Percentiles rank a stretch among this genome's conserved stretches.
Conservation (phyloP, 2,329 filamentous ascomycete genomes). For the Rhinocladiella mackenziei region DNA sequence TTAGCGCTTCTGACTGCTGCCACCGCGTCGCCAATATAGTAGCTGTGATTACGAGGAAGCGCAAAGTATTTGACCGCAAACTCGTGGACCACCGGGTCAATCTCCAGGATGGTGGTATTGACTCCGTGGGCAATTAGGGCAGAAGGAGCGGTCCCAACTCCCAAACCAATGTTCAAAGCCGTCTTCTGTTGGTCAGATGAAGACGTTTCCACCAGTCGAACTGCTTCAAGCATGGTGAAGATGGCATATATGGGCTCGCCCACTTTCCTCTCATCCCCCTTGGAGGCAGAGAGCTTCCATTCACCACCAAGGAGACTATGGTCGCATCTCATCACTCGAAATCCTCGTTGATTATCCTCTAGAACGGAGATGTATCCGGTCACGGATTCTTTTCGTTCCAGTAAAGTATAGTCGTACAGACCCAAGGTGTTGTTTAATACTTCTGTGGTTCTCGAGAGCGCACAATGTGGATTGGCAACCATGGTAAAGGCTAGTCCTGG, state of each 20-base stretch:
- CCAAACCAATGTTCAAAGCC: conserved; percentile 84
- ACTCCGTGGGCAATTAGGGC: conserved; percentile 84
- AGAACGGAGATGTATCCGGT: conserved; percentile 92
- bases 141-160: conserved; percentile 85
- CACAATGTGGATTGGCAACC: conserved; percentile 69
- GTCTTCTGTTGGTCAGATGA: conserved; percentile 31
- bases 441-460: conserved; percentile 56
- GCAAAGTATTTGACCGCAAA: conserved; percentile 81
- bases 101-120: conserved; percentile 88
- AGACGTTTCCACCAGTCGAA: conserved; percentile 66
- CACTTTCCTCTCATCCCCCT: conserved; percentile 50
- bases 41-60: conserved; percentile 70
- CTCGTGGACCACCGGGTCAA: conserved; percentile 82
- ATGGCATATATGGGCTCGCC: conserved; percentile 90
- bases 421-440: conserved; percentile 64
- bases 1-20: conserved; percentile 49
- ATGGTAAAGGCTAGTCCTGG: conserved; percentile 64
- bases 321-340: conserved; percentile 83
- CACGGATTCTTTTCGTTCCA: conserved; percentile 78
- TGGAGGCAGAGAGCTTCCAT: conserved; percentile 59
- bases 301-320: conserved; percentile 91
- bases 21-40: conserved; percentile 78
- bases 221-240: conserved; percentile 92
- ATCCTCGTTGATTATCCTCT: conserved; percentile 67
- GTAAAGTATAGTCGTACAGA: conserved; percentile 64